These are phyloP conservation scores for Aspergillus bertholletiae DNA, from an alignment of 495 filamentous ascomycete genomes.

Conservation along the genomic window DNA sequence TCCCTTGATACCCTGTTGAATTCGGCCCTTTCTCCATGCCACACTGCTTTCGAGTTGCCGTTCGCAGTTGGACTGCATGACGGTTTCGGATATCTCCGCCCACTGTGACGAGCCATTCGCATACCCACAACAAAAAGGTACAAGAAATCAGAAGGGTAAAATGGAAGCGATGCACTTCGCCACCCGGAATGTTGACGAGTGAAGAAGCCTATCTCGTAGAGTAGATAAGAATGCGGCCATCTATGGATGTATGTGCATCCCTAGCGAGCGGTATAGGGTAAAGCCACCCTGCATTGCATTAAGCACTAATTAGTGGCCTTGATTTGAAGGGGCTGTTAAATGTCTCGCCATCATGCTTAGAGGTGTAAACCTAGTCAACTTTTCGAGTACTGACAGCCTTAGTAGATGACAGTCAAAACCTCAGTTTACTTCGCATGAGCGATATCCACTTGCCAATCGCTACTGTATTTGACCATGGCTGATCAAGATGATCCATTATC, in stretches of 20 bases:
- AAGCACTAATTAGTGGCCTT: not conserved
- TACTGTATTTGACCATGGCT: not conserved
- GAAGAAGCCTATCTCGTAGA: not conserved
- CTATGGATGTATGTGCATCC: not conserved
- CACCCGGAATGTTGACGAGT: not conserved
- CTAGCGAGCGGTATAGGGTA: not conserved
- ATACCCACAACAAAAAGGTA: not conserved
- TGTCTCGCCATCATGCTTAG: not conserved
- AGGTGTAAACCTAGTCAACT: not conserved
- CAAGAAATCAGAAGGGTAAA: not conserved
- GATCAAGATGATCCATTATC: not conserved
- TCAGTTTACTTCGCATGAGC: too few species aligned
- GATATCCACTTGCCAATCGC: not conserved
- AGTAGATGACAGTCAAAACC: too few species aligned
- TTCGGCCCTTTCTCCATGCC: not conserved
- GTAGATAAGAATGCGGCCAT: not conserved
- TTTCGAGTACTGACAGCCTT: not conserved
- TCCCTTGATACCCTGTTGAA: not conserved
- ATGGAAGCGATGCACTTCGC: not conserved
- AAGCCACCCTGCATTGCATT: not conserved
- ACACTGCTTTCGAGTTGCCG: not conserved
- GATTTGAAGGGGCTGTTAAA: not conserved
- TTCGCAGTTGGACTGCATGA: slow-evolving; percentile 8
- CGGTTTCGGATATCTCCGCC: slow-evolving; percentile 13
- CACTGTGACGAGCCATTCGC: not conserved